Evolutionary conservation across 345 rosid species (phyloP).

Genomic region (Syzygium oleosum): DNA sequence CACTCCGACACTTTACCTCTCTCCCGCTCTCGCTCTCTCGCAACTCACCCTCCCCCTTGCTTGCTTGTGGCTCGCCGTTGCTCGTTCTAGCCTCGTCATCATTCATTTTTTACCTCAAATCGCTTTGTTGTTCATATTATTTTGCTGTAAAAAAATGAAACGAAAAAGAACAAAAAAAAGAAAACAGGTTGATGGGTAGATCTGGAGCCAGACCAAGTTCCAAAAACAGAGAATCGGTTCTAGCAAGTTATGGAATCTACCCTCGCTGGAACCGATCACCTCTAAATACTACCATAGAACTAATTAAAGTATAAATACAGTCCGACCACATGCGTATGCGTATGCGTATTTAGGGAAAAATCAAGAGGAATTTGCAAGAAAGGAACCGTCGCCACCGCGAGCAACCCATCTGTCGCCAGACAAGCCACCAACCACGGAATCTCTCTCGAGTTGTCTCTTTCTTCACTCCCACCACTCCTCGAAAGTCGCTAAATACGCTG

Average conservation of each 20-base stretch:
- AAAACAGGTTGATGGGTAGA: too few species aligned
- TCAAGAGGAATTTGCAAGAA: not conserved
- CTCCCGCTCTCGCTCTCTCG: not conserved
- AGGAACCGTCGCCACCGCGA: not conserved
- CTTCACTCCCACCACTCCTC: not conserved
- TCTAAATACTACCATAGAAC: rapidly evolving
- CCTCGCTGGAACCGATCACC: not conserved
- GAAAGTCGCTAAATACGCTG: not conserved
- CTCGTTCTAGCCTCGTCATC: not conserved
- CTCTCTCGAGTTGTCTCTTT: not conserved
- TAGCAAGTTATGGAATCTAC: rapidly evolving
- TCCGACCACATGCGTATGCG: too few species aligned
- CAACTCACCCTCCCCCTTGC: not conserved
- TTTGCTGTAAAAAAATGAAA: too few species aligned
- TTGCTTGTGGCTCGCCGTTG: too few species aligned
- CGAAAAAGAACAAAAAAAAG: too few species aligned
- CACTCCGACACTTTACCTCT: not conserved
- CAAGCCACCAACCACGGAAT: not conserved
- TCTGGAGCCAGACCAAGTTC: too few species aligned
- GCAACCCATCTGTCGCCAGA: too few species aligned
- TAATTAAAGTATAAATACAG: too few species aligned
- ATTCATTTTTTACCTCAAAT: not conserved
- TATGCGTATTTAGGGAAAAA: not conserved
- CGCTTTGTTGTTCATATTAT: too few species aligned
- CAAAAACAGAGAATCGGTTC: too few species aligned